A percentile compares a stretch with the other conserved stretches of the same genome.
Conservation (phyloP, 345 rosid species). For the Boechera stricta region DNA sequence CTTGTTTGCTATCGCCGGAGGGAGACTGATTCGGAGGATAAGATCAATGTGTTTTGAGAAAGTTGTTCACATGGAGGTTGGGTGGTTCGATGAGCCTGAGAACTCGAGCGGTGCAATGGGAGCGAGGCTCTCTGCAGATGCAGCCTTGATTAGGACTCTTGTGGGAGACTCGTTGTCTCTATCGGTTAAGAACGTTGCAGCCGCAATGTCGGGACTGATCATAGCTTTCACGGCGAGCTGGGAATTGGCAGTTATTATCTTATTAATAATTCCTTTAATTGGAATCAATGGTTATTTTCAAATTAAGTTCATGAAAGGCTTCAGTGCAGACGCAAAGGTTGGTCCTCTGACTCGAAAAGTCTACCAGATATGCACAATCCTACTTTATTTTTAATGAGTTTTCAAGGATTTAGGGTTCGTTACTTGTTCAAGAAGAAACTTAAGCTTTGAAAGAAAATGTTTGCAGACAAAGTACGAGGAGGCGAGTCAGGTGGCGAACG, state of each 20-base stretch:
- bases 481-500: not conserved
- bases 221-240: not conserved
- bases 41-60: constrained; percentile 66
- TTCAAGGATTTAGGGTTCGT: too few species aligned
- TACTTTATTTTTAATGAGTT: too few species aligned
- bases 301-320: not conserved
- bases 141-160: constrained; percentile 41
- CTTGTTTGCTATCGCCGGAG: constrained; percentile 67
- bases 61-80: constrained; percentile 70
- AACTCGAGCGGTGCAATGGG: constrained; percentile 75
- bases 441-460: not conserved
- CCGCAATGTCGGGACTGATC: not conserved
- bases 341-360: not conserved
- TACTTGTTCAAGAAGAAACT: not conserved
- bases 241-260: not conserved
- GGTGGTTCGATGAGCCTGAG: constrained; percentile 73
- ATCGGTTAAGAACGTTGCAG: not conserved
- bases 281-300: not conserved
- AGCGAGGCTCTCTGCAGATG: constrained; percentile 77
- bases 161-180: not conserved
- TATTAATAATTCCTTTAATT: not conserved
- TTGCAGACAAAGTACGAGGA: not conserved
- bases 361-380: too few species aligned
- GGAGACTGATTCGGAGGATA: constrained; percentile 58
- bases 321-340: not conserved